These are phyloP conservation scores for Mycena alexandri DNA, from an alignment of 768 basidiomycete species.

Conservation along the genomic window DNA sequence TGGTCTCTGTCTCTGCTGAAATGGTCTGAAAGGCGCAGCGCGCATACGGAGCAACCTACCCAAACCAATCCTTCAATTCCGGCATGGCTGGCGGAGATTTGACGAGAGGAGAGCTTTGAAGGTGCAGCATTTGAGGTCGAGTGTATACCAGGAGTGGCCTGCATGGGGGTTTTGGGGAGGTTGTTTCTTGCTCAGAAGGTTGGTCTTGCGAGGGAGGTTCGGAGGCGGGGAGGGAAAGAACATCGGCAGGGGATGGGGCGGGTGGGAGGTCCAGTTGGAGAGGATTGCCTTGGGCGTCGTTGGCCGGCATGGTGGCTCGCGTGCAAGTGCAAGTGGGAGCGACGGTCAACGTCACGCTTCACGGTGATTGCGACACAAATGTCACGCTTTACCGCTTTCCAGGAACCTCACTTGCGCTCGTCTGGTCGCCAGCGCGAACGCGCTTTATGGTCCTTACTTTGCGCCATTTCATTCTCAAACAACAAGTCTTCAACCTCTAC, in stretches of 20 bases:
- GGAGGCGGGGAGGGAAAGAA: slow-evolving; percentile 38
- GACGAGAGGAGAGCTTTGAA: slow-evolving; percentile 83
- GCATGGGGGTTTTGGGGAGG: slow-evolving; percentile 42
- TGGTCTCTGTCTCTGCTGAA: slow-evolving; percentile 70
- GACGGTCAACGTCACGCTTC: no score
- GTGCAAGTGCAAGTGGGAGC: neutral
- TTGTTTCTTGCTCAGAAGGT: slow-evolving; percentile 46
- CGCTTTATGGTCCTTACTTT: slow-evolving; percentile 58
- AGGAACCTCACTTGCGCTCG: no score
- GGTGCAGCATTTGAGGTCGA: slow-evolving; percentile 73
- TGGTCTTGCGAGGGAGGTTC: slow-evolving; percentile 40
- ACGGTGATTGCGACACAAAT: no score
- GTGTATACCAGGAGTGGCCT: slow-evolving; percentile 74
- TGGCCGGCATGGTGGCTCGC: slow-evolving; percentile 37
- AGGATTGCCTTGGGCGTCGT: slow-evolving; percentile 34
- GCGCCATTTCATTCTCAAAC: slow-evolving; percentile 81
- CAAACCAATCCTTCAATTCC: slow-evolving; percentile 88
- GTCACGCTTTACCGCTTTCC: no score
- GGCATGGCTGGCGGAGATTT: slow-evolving; percentile 82
- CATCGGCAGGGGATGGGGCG: slow-evolving; percentile 32
- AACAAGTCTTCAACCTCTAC: slow-evolving; percentile 72
- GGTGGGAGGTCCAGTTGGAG: slow-evolving; percentile 31
- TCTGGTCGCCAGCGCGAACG: neutral
- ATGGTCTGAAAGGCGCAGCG: slow-evolving; percentile 37
- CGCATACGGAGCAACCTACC: slow-evolving; percentile 63